phyloP scores from a whole-genome alignment of 345 rosid species.

The Microthlaspi erraticum region DNA sequence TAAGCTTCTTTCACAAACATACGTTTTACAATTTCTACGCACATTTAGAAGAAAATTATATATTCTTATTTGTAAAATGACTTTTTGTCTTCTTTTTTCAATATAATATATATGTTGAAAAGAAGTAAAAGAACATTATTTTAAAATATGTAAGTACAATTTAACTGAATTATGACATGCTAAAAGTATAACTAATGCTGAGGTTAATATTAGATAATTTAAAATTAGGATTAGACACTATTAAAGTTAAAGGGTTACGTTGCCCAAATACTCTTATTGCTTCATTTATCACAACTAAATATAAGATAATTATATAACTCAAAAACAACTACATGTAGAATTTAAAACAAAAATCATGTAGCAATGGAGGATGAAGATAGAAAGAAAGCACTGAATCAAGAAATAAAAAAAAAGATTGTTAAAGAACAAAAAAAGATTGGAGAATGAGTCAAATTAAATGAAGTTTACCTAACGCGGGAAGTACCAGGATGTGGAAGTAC shows the following conservation, averaged over 20 bases:
- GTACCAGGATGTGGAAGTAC: conserved; percentile 44
- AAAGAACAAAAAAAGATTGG: not conserved
- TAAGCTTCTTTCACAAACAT: too few species aligned
- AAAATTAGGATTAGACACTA: not conserved
- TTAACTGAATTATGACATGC: not conserved
- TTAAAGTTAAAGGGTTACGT: too few species aligned
- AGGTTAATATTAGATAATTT: conserved; percentile 5
- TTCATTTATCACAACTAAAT: not conserved
- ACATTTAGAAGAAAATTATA: too few species aligned
- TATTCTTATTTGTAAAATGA: too few species aligned
- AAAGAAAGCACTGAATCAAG: not conserved
- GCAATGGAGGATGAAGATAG: not conserved
- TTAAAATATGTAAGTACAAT: too few species aligned
- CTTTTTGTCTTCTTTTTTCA: too few species aligned
- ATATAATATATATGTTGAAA: too few species aligned
- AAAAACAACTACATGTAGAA: too few species aligned
- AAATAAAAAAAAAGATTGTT: not conserved
- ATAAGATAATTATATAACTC: not conserved
- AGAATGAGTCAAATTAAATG: conserved; percentile 15
- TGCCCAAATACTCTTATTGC: not conserved
- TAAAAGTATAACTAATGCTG: not conserved
- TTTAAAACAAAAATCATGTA: not conserved
- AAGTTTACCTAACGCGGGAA: conserved; percentile 30
- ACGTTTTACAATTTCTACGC: too few species aligned
- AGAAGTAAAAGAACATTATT: too few species aligned